Base-by-base conservation (phyloP, 306 rosid genomes). In the Cucumis cinereus region DNA sequence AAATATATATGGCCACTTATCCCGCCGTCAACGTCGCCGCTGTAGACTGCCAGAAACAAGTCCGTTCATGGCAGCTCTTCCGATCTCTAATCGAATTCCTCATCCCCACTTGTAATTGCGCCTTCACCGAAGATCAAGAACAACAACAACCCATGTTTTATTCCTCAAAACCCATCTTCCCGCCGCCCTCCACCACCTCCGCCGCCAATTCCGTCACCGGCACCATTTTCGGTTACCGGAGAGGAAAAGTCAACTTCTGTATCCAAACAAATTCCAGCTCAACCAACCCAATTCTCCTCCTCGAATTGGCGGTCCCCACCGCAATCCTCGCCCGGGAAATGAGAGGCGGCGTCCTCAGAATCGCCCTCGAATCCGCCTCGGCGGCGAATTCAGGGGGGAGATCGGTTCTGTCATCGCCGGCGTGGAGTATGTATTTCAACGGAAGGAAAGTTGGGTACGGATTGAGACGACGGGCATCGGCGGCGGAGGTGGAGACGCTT, bases 41-140 rank as follows among this genome's bases (percentile, higher is more conserved):
- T 19, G 97, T 93, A 15, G 98, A 91, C 75, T 93, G 98, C 84
- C 94, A 93, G 20, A 93, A 91, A 56, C 94, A 93, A 85, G 98
- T 91, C 58, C 87, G 97, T 35, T 91, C 98, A 59, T 93, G 96
- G 96, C 84, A 90, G 77, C 82, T 93, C 7, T 91, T 93, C n/a
- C 97, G 96, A 63, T 88, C 91, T 16, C 87, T 93, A 40, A 41
- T 85, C 17, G 84, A 91, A 58, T 83, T 90, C 10, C 87, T 93
- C 45, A 91, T 90, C 81, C 98, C 98, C 16, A 85, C 86, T 56
- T 93, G 97, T 81, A 85, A 84, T 26, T 81, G 85, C 78, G 82
- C 77, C 78, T 73, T 89, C 69, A 9, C 83, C 11, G 84, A 87
- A 77, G 84, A 85, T 14, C 57, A 64, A 78, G 50, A 70, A 23